These are phyloP conservation scores for Oryza officinalis DNA, from an alignment of 176 grass and related monocot species.

Conservation along the genomic window DNA sequence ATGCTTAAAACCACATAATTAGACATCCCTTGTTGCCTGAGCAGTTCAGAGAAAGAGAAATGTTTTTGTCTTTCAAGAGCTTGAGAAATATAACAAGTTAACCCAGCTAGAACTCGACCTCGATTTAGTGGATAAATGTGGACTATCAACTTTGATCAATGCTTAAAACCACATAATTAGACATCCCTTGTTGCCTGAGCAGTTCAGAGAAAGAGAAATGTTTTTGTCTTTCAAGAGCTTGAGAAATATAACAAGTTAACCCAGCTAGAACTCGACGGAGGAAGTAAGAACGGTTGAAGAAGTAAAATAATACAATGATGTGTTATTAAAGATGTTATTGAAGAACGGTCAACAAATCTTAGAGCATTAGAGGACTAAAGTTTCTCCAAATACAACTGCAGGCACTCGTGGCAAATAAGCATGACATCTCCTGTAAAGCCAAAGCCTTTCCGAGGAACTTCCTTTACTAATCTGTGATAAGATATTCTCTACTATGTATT, in stretches of 20 bases:
- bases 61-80: not conserved
- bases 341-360: not conserved
- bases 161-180: not conserved
- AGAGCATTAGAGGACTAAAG: not conserved
- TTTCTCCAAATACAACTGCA: not conserved
- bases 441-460: not conserved
- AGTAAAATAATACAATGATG: not conserved
- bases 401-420: not conserved
- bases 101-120: not conserved
- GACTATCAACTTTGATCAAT: not conserved
- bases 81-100: not conserved
- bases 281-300: not conserved
- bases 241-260: not conserved
- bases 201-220: not conserved
- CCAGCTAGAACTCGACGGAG: not conserved
- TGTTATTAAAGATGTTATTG: not conserved
- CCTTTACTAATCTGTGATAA: not conserved
- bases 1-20: not conserved
- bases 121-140: not conserved
- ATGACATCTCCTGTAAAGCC: conserved; percentile 1
- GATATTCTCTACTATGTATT: not conserved
- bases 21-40: not conserved
- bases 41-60: not conserved
- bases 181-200: not conserved
- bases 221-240: not conserved